A percentile compares a stretch with the other conserved stretches of the same genome.
Evolutionary conservation across 345 rosid species (phyloP).

Genomic region (Heritiera littoralis): DNA sequence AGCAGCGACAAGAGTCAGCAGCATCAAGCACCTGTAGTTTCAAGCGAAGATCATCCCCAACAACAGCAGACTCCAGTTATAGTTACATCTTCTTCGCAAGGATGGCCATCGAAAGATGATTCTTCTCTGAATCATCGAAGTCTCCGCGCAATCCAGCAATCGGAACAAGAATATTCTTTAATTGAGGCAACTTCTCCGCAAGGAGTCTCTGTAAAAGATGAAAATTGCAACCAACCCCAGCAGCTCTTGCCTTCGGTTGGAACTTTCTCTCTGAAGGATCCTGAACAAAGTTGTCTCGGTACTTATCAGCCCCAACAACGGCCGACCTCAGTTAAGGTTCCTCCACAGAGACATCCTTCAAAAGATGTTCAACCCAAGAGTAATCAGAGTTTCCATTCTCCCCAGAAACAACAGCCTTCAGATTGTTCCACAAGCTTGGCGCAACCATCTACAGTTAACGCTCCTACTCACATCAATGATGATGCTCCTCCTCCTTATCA

Average conservation of each 20-base stretch:
- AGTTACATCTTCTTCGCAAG: background rate
- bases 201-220: background rate
- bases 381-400: background rate
- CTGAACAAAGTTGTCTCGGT: background rate
- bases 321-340: background rate
- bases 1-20: background rate
- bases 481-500: no score
- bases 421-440: no score
- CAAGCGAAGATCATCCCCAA: background rate
- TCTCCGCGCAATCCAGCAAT: background rate
- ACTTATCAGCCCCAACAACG: background rate
- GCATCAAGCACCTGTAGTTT: background rate
- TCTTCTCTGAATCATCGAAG: background rate
- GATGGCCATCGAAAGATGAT: background rate
- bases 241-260: background rate
- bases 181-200: background rate
- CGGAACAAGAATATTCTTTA: background rate
- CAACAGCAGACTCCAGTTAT: background rate
- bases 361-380: background rate
- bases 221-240: background rate
- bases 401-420: background rate
- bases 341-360: background rate
- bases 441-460: background rate
- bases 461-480: background rate
- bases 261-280: no score